These are phyloP conservation scores for Albatrellus sp. DNA, from an alignment of 1,284 basidiomycete genomes.

Conservation along the genomic window DNA sequence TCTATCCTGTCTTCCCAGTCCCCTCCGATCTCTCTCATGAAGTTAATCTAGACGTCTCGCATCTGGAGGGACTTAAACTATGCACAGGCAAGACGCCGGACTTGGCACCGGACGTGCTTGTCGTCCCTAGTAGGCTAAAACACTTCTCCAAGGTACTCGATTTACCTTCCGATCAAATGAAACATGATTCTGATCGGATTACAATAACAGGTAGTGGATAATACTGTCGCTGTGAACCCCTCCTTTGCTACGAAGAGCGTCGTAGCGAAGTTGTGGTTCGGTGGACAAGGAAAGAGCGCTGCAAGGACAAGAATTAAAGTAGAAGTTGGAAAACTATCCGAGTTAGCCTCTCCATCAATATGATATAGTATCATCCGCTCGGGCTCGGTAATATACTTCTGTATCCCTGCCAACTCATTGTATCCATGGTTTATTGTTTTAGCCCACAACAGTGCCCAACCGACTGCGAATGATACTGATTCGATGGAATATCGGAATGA, in stretches of 20 bases:
- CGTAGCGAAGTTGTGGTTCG: background rate
- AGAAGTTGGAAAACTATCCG: background rate
- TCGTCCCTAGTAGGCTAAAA: constrained; percentile 77
- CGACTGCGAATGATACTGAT: no score
- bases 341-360: no score
- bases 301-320: background rate
- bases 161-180: background rate
- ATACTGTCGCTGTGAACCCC: constrained; percentile 60
- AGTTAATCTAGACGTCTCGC: constrained; percentile 81
- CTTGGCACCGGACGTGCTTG: constrained; percentile 67
- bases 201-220: constrained; percentile 44
- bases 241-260: constrained; percentile 42
- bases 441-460: no score
- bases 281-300: background rate
- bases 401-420: no score
- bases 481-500: background rate
- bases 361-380: no score
- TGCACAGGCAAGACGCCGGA: constrained; percentile 28
- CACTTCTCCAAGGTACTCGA: constrained; percentile 72
- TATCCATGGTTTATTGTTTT: no score
- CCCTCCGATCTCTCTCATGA: constrained; percentile 64
- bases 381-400: no score
- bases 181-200: background rate
- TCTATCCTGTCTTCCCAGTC: constrained; percentile 91
- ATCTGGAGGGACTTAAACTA: constrained; percentile 41